Evolutionary conservation across 2,329 filamentous ascomycete species (phyloP).

Genomic region (Chrysoporthe austroafricana): DNA sequence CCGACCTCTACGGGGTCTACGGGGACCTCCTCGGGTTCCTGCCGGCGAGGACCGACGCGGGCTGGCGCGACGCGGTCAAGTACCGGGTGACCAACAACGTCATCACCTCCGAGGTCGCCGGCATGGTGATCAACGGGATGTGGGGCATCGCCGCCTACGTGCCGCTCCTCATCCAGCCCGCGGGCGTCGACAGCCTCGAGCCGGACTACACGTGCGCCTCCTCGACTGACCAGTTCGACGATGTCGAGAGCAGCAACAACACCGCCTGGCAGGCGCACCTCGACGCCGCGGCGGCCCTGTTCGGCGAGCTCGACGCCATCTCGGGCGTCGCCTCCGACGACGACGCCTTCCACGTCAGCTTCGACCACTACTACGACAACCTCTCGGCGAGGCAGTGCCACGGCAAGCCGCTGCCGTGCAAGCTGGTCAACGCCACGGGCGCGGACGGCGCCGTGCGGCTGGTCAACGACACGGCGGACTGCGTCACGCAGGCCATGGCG

Average conservation of each 20-base stretch:
- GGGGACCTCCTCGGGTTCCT: slow-evolving; percentile 70
- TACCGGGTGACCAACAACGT: slow-evolving; percentile 82
- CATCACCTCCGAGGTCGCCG: slow-evolving; percentile 80
- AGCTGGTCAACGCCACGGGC: slow-evolving; percentile 41
- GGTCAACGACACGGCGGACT: slow-evolving; percentile 50
- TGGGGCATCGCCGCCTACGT: slow-evolving; percentile 50
- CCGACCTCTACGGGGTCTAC: slow-evolving; percentile 79
- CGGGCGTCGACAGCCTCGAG: slow-evolving; percentile 71
- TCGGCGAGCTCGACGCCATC: slow-evolving; percentile 64
- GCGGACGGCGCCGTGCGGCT: slow-evolving; percentile 37
- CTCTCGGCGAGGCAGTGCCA: slow-evolving; percentile 80
- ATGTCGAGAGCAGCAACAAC: slow-evolving; percentile 50
- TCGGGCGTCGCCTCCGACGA: slow-evolving; percentile 64
- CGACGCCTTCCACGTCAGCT: slow-evolving; percentile 68
- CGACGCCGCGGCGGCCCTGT: slow-evolving; percentile 57
- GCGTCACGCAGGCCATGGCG: slow-evolving; percentile 65
- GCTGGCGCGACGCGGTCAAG: slow-evolving; percentile 50
- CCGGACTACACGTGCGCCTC: slow-evolving; percentile 70
- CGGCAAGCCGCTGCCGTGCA: slow-evolving; percentile 72
- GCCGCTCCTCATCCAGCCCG: slow-evolving; percentile 56
- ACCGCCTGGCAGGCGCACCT: slow-evolving; percentile 68
- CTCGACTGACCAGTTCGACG: slow-evolving; percentile 47
- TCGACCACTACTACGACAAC: slow-evolving; percentile 87
- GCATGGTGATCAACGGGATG: slow-evolving; percentile 76
- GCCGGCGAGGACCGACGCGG: slow-evolving; percentile 49